Evolutionary conservation across 495 filamentous ascomycete species (phyloP), one percentile per base, ranked within the genome.

Genomic region (Hypoxylon intermedium): DNA sequence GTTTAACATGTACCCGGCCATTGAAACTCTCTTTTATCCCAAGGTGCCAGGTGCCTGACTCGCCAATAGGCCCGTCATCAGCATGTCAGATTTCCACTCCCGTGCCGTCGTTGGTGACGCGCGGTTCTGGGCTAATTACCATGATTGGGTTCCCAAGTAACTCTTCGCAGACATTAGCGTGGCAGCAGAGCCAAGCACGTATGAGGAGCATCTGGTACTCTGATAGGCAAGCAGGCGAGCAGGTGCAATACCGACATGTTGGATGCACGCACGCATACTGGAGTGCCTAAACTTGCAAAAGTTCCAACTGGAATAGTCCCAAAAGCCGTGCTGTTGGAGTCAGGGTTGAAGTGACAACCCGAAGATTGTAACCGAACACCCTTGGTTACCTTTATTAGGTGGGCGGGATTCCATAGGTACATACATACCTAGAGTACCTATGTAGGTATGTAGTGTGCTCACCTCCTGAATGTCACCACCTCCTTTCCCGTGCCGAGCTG

Each of bases 131-230:
- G 48, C 53, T 24, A 24, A 52, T 60, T 52, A 52, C 46, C 46
- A 60, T 65, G 62, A 65, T 65, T 65, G 52, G 62, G 37, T 60
- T 65, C 56, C 56, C 56, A 52, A 43, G 40, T 60, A 53, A 65
- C 38, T 47, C 41, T 58, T 31, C 47, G 46, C 56, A 53, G 56
- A 60, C 38, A 53, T 65, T 60, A 60, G 62, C 56, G 56, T 53
- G 49, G 50, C 26, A 65, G 38, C 23, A 30, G 33, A 56, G 9
- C 18, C 13, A 52, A 52, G 53, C 61, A 59, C 55, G 61, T 56
- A n/a, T n/a, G n/a, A n/a, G n/a, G n/a, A n/a, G n/a, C n/a, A n/a
- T n/a, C n/a, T n/a, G n/a, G n/a, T n/a, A n/a, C n/a, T n/a, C n/a
- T n/a, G n/a, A 21, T 40, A 30, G 12, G 38, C 20, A 16, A 19